Conservation (phyloP, 495 filamentous ascomycete genomes). For the Podospora bellae-mahoneyi region DNA sequence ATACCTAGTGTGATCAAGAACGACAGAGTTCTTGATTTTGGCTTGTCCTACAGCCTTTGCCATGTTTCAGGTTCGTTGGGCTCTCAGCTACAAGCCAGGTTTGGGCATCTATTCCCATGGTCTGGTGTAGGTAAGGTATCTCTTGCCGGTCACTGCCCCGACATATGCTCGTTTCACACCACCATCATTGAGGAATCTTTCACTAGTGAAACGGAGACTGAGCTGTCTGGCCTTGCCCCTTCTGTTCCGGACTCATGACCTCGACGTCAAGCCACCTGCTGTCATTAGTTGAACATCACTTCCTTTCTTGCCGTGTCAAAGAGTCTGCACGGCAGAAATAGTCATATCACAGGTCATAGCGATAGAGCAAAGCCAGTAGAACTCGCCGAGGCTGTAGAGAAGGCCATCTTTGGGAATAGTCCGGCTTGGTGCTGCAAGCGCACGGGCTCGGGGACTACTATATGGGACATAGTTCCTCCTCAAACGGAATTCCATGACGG, state of each 20-base stretch:
- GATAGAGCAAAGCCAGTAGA: neutral
- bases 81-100: neutral
- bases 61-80: neutral
- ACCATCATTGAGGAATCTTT: neutral
- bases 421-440: neutral
- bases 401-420: neutral
- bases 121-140: neutral
- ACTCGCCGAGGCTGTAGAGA: neutral
- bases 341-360: neutral
- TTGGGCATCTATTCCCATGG: neutral
- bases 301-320: neutral
- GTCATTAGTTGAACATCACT: neutral
- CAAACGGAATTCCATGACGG: neutral
- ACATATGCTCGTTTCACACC: neutral
- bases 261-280: neutral
- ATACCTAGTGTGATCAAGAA: no score
- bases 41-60: neutral
- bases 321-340: neutral
- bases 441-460: neutral
- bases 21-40: neutral
- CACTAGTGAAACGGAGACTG: neutral
- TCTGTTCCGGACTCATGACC: neutral
- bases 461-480: neutral
- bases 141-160: neutral
- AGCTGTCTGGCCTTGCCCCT: neutral